These are phyloP conservation scores for Funneliformis mosseae DNA, from an alignment of 192 early-diverging fungal genomes.

Conservation along the genomic window DNA sequence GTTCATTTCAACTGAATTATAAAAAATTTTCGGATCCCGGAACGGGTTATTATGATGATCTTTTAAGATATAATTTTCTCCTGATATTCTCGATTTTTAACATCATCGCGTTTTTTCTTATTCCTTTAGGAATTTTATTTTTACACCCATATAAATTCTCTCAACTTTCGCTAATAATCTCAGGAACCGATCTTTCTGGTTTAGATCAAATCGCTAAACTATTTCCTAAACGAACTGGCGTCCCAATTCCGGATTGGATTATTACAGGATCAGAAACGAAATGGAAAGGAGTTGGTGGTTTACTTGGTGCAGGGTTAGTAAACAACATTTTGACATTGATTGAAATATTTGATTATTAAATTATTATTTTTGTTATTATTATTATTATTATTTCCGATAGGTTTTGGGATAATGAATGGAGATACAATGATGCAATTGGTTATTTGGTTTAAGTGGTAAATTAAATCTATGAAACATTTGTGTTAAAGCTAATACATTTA, in stretches of 20 bases:
- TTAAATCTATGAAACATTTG: background rate
- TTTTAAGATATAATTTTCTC: background rate
- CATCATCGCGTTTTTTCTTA: background rate
- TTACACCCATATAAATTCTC: conserved; percentile 40
- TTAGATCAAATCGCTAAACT: conserved; percentile 44
- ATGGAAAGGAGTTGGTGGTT: conserved; percentile 54
- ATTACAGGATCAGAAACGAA: conserved; percentile 50
- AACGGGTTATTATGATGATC: conserved; percentile 41
- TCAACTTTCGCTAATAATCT: conserved; percentile 47
- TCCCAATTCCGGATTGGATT: conserved; percentile 57
- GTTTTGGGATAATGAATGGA: conserved; percentile 41
- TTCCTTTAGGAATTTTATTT: conserved; percentile 45
- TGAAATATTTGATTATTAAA: background rate
- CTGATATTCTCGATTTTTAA: background rate
- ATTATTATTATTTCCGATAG: conserved; percentile 17
- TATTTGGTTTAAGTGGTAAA: conserved; percentile 21
- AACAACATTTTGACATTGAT: background rate
- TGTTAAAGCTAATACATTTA: no score
- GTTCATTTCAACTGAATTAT: conserved; percentile 49
- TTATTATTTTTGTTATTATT: background rate
- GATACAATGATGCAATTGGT: conserved; percentile 25
- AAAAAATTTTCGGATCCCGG: conserved; percentile 49
- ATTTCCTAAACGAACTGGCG: conserved; percentile 54
- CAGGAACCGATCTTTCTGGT: conserved; percentile 47
- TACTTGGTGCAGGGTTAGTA: conserved; percentile 54